Percentiles rank a stretch among this genome's conserved stretches.
Evolutionary conservation across 768 basidiomycete genomes (phyloP).

Genomic region (Panellus pusillus): DNA sequence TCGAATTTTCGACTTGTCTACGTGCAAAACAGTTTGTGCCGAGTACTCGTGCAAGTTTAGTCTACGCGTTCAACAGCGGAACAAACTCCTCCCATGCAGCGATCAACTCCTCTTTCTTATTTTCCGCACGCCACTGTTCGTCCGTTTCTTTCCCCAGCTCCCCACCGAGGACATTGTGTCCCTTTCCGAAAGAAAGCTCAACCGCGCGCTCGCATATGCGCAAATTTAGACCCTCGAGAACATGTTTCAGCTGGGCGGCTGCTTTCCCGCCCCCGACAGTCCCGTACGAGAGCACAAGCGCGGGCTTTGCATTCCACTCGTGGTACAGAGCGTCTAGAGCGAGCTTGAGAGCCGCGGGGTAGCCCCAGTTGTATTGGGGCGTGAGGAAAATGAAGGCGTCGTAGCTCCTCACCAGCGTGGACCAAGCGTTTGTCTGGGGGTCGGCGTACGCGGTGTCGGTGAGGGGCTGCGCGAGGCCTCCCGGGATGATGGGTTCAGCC

Average conservation of each 20-base stretch:
- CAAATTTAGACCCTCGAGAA: constrained; percentile 26
- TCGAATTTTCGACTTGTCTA: no score
- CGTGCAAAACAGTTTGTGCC: no score
- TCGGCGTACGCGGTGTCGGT: constrained; percentile 26
- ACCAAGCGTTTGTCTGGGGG: constrained; percentile 31
- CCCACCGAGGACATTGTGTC: constrained; percentile 3
- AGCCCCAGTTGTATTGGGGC: constrained; percentile 42
- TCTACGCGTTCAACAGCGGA: no score
- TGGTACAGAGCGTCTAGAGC: constrained; percentile 39
- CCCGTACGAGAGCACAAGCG: constrained; percentile 34
- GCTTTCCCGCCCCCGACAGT: constrained; percentile 32
- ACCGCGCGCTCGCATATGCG: constrained; percentile 8
- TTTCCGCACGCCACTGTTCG: constrained; percentile 7
- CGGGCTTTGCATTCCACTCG: constrained; percentile 38
- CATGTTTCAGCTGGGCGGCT: constrained; percentile 26
- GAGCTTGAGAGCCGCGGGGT: constrained; percentile 40
- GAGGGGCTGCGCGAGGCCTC: constrained; percentile 24
- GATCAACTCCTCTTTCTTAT: constrained; percentile 13
- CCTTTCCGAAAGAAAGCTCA: constrained; percentile 5
- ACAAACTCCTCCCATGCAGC: constrained; percentile 12
- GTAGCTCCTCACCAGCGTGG: constrained; percentile 26
- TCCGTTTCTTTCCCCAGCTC: constrained; percentile 4
- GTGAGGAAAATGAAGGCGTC: constrained; percentile 36
- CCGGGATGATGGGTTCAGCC: constrained; percentile 27
- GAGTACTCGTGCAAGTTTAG: no score